These are phyloP conservation scores for Lichtheimia corymbifera DNA, from an alignment of 371 early-diverging fungal genomes.

Conservation along the genomic window DNA sequence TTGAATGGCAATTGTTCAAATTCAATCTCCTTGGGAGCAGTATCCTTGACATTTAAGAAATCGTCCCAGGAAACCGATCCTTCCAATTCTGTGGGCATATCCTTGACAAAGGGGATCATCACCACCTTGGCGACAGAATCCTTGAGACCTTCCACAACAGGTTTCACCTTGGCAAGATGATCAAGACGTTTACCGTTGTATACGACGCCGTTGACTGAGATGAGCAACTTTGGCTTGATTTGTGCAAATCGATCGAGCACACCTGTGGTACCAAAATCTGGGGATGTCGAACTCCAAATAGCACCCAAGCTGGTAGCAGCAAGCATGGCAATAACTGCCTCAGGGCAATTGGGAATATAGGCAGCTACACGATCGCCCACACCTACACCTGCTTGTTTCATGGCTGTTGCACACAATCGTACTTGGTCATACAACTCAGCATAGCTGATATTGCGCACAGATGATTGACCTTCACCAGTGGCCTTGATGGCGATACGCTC, in stretches of 20 bases:
- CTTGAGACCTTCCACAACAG: conserved; percentile 61
- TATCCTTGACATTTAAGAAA: conserved; percentile 29
- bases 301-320: conserved; percentile 95
- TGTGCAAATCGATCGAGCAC: conserved; percentile 95
- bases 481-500: conserved; percentile 77
- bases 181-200: conserved; percentile 89
- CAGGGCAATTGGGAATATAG: conserved; percentile 89
- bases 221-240: conserved; percentile 90
- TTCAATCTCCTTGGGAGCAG: conserved; percentile 36
- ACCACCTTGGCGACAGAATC: conserved; percentile 72
- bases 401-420: conserved; percentile 69
- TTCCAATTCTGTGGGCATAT: conserved; percentile 8
- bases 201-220: conserved; percentile 86
- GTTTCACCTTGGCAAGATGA: conserved; percentile 77
- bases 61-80: conserved; percentile 41
- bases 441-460: conserved; percentile 62
- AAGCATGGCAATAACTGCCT: conserved; percentile 88
- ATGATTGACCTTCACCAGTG: conserved; percentile 59
- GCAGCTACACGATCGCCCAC: conserved; percentile 92
- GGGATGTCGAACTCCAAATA: conserved; percentile 93
- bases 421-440: conserved; percentile 77
- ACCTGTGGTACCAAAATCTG: conserved; percentile 93
- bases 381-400: conserved; percentile 69
- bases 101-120: conserved; percentile 71
- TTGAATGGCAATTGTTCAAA: conserved; percentile 91